A percentile compares a stretch with the other conserved stretches of the same genome.
phyloP scores from a whole-genome alignment of 352 stramenopile genomes.

The Phytophthora pisi region DNA sequence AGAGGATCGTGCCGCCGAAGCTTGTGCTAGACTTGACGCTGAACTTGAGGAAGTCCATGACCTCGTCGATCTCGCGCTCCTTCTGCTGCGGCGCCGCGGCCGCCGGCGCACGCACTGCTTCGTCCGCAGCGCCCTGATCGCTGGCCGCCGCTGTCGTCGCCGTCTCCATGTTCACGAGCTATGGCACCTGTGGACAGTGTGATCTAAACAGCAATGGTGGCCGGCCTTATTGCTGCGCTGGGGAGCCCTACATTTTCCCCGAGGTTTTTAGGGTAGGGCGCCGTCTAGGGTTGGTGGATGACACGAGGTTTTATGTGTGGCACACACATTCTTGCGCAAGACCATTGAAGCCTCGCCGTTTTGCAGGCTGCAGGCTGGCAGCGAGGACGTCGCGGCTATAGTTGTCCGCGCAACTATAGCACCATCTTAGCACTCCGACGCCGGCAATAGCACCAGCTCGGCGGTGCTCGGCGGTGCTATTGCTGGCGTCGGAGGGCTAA shows the following conservation, averaged over 20 bases:
- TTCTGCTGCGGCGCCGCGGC: conserved; percentile 23
- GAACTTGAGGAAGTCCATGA: conserved; percentile 89
- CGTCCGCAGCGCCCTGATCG: conserved; percentile 22
- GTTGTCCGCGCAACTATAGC: background rate
- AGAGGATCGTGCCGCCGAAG: conserved; percentile 84
- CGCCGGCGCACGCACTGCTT: background rate
- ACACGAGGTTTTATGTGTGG: conserved; percentile 8
- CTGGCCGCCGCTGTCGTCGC: conserved; percentile 9
- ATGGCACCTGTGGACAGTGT: conserved; percentile 8
- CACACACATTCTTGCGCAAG: conserved; percentile 14
- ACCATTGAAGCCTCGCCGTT: background rate
- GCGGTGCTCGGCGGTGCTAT: background rate
- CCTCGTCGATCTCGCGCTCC: conserved; percentile 84
- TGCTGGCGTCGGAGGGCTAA: background rate
- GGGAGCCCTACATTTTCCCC: conserved; percentile 27
- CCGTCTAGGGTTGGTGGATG: conserved; percentile 10
- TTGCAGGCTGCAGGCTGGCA: background rate
- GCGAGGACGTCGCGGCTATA: background rate
- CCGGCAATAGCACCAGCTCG: too few species aligned
- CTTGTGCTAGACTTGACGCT: conserved; percentile 75
- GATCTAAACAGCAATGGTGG: conserved; percentile 28
- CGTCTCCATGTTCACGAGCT: conserved; percentile 2
- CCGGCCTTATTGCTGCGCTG: background rate
- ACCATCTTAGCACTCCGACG: too few species aligned
- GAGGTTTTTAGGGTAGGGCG: conserved; percentile 26